Conservation (phyloP, 768 basidiomycete species). For the Leccinum barrowsii region DNA sequence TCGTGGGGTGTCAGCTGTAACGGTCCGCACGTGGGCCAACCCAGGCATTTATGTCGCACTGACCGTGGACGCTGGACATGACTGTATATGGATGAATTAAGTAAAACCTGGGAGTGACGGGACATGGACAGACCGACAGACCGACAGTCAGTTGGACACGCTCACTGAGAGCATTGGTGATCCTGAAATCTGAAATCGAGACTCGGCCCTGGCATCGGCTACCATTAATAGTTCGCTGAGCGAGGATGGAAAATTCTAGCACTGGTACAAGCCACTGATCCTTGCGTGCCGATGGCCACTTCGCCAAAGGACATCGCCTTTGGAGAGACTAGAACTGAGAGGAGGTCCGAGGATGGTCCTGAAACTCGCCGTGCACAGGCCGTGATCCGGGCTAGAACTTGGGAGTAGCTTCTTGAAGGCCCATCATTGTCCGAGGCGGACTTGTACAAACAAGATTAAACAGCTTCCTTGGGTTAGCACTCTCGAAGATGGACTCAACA, state of each 20-base stretch:
- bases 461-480: neutral
- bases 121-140: neutral
- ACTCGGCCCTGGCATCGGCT: neutral
- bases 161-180: neutral
- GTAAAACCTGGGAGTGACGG: neutral
- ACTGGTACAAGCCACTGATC: neutral
- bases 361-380: slow-evolving; percentile 1
- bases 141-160: neutral
- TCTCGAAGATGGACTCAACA: neutral
- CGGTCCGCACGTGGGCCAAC: neutral
- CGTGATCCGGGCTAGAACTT: slow-evolving; percentile 11
- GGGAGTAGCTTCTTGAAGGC: neutral
- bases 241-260: neutral
- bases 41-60: neutral
- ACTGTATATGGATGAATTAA: neutral
- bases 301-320: neutral
- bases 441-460: slow-evolving; percentile 10
- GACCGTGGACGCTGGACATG: neutral
- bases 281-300: neutral
- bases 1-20: slow-evolving; percentile 15
- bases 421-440: neutral
- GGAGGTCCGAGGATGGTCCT: slow-evolving; percentile 2
- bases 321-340: neutral
- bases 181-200: neutral
- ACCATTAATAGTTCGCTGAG: neutral